Evolutionary conservation across 768 basidiomycete species (phyloP), one percentile per base, ranked within the genome.

Genomic region (Trametes elegans): DNA sequence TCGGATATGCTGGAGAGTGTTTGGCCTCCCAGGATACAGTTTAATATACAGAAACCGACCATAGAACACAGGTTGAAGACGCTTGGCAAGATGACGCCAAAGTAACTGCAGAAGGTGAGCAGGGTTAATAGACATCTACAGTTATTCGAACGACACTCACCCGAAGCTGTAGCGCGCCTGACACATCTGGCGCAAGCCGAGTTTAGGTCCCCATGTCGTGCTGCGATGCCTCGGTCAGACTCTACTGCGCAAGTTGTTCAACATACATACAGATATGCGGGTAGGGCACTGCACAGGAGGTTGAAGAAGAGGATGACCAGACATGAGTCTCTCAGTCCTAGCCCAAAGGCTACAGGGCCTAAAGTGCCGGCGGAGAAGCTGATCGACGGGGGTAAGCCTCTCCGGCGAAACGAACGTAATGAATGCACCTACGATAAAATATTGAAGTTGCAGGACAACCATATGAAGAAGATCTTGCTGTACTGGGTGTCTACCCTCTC

Each of bases 141-240:
- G 11, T 73, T 64, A 60, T 13, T 73, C 26, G 21, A 18, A 13
- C 73, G 44, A 67, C 65, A 64, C 71, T 7, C 13, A 78, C 78
- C 82, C 82, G 60, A 82, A 81, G 50, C 71, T 78, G 64, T 82
- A 85, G 23, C 82, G 71, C 3, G 90, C 84, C 39, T 82, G 79
- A 21, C 90, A 82, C 88, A 94, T 91, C 62, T 93, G 87, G 18
- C 90, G 79, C 64, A 87, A 79, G 10, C 93, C 93, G 0, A 88
- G 73, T 66, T 83, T 85, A 0, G 91, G 88, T 10, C 91, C 89
- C 71, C 88, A 90, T 3, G 84, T 82, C n/a, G 81, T 70, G 55
- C 79, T 81, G 21, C 1, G 10, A 18, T 18, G 45, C 48, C 46
- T 5, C 39, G 38, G 19, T 7, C 5, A 9, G n/a, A 11, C 7